Percentiles rank a stretch among this genome's conserved stretches.
phyloP scores from a whole-genome alignment of 2,329 filamentous ascomycete species.

The Aspergillus sojae region DNA sequence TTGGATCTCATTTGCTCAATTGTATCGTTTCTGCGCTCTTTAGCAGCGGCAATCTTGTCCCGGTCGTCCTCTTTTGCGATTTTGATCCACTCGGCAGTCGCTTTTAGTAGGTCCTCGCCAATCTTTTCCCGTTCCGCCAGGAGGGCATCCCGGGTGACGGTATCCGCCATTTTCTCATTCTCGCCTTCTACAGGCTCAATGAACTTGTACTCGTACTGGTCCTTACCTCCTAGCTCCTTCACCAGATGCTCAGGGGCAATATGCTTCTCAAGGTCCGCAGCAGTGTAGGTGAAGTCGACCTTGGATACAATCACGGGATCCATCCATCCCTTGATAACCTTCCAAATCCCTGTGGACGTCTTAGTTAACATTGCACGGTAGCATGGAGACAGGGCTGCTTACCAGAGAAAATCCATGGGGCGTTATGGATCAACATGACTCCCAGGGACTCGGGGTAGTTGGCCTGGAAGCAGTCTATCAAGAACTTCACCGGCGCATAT shows the following conservation, averaged over 20 bases:
- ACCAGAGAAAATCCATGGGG: slow-evolving; percentile 67
- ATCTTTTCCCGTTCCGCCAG: not conserved
- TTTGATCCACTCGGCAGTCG: not conserved
- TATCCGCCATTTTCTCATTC: not conserved
- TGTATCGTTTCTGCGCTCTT: not conserved
- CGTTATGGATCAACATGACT: slow-evolving; percentile 88
- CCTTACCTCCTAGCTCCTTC: not conserved
- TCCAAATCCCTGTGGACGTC: slow-evolving; percentile 70
- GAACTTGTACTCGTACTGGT: not conserved
- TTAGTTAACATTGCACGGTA: not conserved
- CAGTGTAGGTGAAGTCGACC: slow-evolving; percentile 83
- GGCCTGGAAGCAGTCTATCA: slow-evolving; percentile 97
- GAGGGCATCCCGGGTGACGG: not conserved
- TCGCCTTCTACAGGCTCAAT: not conserved
- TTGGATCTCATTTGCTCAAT: not conserved
- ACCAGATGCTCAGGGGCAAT: slow-evolving; percentile 52
- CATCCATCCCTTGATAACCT: slow-evolving; percentile 89
- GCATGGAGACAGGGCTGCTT: too few species aligned
- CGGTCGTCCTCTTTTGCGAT: not conserved
- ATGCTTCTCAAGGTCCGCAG: slow-evolving; percentile 74
- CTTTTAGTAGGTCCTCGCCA: not conserved
- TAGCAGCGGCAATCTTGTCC: not conserved
- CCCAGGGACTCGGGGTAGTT: slow-evolving; percentile 95
- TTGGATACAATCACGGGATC: slow-evolving; percentile 94
- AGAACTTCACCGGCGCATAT: slow-evolving; percentile 94